Evolutionary conservation across 2,329 filamentous ascomycete genomes (phyloP).

Genomic region (Fusarium sp.): DNA sequence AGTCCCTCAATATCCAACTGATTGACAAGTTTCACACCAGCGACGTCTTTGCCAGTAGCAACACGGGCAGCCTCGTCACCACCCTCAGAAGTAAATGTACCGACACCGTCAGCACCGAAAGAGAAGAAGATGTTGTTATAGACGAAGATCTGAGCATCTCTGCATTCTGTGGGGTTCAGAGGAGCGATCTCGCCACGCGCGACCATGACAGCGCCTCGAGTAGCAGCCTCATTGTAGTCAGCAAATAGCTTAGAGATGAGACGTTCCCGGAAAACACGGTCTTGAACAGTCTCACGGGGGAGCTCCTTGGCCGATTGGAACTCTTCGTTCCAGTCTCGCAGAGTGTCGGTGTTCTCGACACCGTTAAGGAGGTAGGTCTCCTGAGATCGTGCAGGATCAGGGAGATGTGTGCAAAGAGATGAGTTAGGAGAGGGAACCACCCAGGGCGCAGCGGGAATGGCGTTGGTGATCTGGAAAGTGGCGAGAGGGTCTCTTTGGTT

Average conservation of each 20-base stretch:
- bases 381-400: slow-evolving; percentile 90
- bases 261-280: slow-evolving; percentile 94
- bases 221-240: slow-evolving; percentile 96
- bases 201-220: slow-evolving; percentile 90
- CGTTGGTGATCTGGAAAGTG: slow-evolving; percentile 95
- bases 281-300: slow-evolving; percentile 92
- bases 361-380: slow-evolving; percentile 92
- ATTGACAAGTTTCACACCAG: slow-evolving; percentile 94
- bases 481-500: slow-evolving; percentile 88
- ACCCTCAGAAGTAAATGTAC: slow-evolving; percentile 95
- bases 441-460: slow-evolving; percentile 93
- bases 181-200: slow-evolving; percentile 93
- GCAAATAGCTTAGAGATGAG: slow-evolving; percentile 96
- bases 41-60: slow-evolving; percentile 95
- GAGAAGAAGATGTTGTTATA: slow-evolving; percentile 99
- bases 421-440: slow-evolving; percentile 79
- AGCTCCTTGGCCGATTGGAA: slow-evolving; percentile 97
- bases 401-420: slow-evolving; percentile 75
- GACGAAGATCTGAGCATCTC: slow-evolving; percentile 97
- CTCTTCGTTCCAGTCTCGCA: slow-evolving; percentile 99
- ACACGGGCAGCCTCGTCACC: slow-evolving; percentile 96
- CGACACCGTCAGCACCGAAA: slow-evolving; percentile 96
- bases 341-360: slow-evolving; percentile 91
- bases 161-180: slow-evolving; percentile 91
- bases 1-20: slow-evolving; percentile 95